Base-by-base conservation (phyloP, 2,329 filamentous ascomycete genomes). In the Xylariaceae sp. region DNA sequence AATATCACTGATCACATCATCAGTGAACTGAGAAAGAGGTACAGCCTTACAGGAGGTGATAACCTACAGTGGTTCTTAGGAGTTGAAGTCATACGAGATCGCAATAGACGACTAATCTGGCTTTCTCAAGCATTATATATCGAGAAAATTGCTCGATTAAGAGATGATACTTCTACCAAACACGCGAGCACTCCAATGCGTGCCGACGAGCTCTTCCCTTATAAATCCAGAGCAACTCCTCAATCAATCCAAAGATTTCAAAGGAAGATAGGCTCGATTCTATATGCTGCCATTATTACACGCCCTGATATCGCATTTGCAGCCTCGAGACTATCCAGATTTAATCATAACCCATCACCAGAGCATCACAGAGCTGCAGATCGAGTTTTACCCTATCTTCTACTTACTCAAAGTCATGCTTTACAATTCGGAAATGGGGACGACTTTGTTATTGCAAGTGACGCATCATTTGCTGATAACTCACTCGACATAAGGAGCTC, bases 401-500 rank as follows among this genome's bases (percentile, higher is more conserved):
- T 17, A 7, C 45, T 4, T 8, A 48, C 45, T 10, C n/a, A 48
- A 5, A 4, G 37, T 35, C 7, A 39, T 34, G 30, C 56, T 5
- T 34, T 58, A 1, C n/a, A 53, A 8, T 53, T 53, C 10, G 39
- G 30, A 42, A 4, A 18, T 18, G 17, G 17, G 17, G 17, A 18
- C 17, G 34, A 48, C 9, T 23, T 56, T 10, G 45, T 49, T 18
- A 23, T 56, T 13, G 9, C 50, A 1, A 60, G 53, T 11, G 23
- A 60, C 17, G 35, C 45, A 2, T 60, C 8, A 8, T 55, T 60
- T 57, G 51, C 45, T 7, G 18, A 57, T 47, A 57, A 57, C 11
- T 39, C 50, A 3, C 18, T 50, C n/a, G 15, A 60, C 34, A 42
- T 17, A 3, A 60, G 57, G n/a, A 60, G 58, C 35, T 60, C 45